Percentiles rank a stretch among this genome's conserved stretches.
Evolutionary conservation across 495 filamentous ascomycete genomes (phyloP).

Genomic region (Hypoxylon trugodes): DNA sequence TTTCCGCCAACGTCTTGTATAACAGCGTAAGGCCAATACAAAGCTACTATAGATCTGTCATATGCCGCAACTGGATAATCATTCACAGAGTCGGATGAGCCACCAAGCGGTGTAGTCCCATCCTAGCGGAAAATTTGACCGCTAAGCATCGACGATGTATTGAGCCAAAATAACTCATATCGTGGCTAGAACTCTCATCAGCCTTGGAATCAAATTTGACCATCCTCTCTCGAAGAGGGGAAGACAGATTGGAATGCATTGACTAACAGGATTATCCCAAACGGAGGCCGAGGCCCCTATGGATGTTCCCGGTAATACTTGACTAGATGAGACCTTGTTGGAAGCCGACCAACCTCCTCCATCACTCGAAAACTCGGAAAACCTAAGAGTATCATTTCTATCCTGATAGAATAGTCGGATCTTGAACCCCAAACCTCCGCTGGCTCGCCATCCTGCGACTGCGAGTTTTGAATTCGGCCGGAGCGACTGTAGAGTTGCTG

Average conservation of each 20-base stretch:
- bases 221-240: background rate
- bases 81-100: slow-evolving; percentile 2
- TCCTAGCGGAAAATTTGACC: slow-evolving; percentile 9
- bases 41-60: background rate
- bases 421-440: background rate
- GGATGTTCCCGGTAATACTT: background rate
- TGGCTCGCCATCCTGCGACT: slow-evolving; percentile 2
- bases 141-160: slow-evolving; percentile 1
- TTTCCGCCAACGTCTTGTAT: background rate
- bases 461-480: slow-evolving; percentile 3
- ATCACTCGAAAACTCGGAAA: slow-evolving; percentile 13
- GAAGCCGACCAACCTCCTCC: slow-evolving; percentile 13
- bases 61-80: background rate
- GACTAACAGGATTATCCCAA: background rate
- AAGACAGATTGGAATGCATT: background rate
- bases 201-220: background rate
- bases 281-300: background rate
- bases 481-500: slow-evolving; percentile 4
- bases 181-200: background rate
- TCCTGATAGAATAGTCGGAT: slow-evolving; percentile 12
- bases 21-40: slow-evolving; percentile 14
- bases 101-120: background rate
- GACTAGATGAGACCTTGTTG: background rate
- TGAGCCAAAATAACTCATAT: slow-evolving; percentile 1
- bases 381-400: slow-evolving; percentile 1